Conservation (phyloP, 208 protist species). For the Acanthamoeba castellanii region DNA sequence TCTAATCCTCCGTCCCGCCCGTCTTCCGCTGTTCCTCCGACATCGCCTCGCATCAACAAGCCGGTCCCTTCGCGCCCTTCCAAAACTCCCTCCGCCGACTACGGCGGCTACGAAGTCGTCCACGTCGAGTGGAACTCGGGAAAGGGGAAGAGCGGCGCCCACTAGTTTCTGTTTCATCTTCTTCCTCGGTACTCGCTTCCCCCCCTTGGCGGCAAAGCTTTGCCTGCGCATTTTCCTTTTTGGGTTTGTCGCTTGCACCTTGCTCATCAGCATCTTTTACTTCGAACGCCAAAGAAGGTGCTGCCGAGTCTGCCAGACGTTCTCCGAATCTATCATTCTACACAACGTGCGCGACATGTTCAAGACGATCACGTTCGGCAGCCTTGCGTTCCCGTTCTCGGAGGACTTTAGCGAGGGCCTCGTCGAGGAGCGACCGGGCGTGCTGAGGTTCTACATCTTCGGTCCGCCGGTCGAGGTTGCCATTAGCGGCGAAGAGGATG, state of each 20-base stretch:
- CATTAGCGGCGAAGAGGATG: neutral
- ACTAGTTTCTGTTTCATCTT: neutral
- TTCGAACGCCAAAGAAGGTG: neutral
- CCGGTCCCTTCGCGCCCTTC: neutral
- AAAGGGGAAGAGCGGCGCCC: too few species aligned
- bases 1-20: neutral
- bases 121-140: neutral
- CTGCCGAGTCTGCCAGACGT: too few species aligned
- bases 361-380: conserved; percentile 55
- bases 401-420: neutral
- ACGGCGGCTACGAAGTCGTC: conserved; percentile 21
- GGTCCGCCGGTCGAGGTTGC: neutral
- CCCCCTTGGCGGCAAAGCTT: too few species aligned
- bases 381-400: conserved; percentile 40
- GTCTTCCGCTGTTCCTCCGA: neutral
- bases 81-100: neutral
- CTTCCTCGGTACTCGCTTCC: neutral
- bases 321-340: too few species aligned
- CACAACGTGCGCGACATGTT: too few species aligned
- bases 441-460: conserved; percentile 8
- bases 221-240: neutral
- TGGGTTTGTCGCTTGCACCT: neutral
- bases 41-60: neutral
- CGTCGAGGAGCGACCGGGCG: conserved; percentile 1
- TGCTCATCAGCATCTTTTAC: too few species aligned